Evolutionary conservation across 306 rosid genomes (phyloP).

Genomic region (Quercus mongolica): DNA sequence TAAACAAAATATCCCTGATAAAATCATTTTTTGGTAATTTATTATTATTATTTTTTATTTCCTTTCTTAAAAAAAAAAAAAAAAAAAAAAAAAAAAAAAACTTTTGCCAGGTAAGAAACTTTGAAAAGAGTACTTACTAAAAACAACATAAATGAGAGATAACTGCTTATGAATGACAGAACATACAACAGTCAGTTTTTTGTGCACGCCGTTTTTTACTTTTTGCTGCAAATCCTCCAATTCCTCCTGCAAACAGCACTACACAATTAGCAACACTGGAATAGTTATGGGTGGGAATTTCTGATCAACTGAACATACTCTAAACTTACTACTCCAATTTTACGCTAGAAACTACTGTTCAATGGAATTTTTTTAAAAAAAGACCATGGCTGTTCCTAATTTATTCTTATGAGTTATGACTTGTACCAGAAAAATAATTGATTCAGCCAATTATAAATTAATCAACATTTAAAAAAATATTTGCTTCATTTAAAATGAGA

Average conservation of each 20-base stretch:
- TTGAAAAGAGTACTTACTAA: not conserved
- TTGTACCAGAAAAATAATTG: not conserved
- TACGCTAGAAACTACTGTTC: not conserved
- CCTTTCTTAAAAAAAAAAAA: too few relatives aligned
- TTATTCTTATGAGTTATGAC: constrained; percentile 13
- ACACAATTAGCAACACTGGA: not conserved
- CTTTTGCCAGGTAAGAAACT: not conserved
- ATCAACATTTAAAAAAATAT: not conserved
- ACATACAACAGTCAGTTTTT: constrained; percentile 63
- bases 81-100: too few relatives aligned
- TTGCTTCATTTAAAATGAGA: not conserved
- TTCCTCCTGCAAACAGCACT: constrained; percentile 56
- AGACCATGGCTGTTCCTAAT: not conserved
- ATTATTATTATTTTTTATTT: not conserved
- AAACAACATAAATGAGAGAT: not conserved
- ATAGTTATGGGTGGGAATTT: not conserved
- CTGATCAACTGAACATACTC: not conserved
- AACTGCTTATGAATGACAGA: too few relatives aligned
- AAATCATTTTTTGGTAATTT: not conserved
- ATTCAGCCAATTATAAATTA: not conserved
- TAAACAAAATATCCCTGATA: not conserved
- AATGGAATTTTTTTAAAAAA: not conserved
- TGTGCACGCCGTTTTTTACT: constrained; percentile 34
- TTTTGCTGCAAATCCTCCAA: constrained; percentile 53
- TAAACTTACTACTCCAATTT: not conserved